Evolutionary conservation across 2,329 filamentous ascomycete genomes (phyloP).

Genomic region (Geosmithia putterillii): DNA sequence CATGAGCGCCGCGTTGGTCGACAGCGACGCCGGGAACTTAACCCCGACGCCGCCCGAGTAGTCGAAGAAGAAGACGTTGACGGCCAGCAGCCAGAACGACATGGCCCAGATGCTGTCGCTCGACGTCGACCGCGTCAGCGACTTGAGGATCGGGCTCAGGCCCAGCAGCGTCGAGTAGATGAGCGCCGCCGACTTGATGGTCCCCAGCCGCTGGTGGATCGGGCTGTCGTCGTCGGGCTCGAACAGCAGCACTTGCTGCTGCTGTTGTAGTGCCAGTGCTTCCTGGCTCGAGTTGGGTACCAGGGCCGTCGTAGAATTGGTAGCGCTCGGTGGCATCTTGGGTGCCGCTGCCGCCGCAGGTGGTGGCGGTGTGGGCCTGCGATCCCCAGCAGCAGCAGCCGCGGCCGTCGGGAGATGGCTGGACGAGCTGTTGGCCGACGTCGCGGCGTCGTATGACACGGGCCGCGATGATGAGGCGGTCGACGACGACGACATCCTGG

Average conservation of each 20-base stretch:
- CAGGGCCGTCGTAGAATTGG: background rate
- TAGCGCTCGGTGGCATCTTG: too few species aligned
- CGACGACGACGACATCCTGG: conserved; percentile 4
- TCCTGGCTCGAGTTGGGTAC: conserved; percentile 6
- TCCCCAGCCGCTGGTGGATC: conserved; percentile 50
- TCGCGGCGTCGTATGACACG: background rate
- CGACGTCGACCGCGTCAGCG: conserved; percentile 84
- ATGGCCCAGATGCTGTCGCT: conserved; percentile 96
- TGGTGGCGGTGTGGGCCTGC: background rate
- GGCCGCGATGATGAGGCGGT: conserved; percentile 10
- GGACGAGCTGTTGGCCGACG: conserved; percentile 30
- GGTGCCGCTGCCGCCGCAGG: background rate
- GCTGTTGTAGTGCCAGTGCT: background rate
- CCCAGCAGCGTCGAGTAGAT: conserved; percentile 91
- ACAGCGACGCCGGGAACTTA: conserved; percentile 63
- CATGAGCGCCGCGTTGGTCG: conserved; percentile 94
- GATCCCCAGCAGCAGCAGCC: too few species aligned
- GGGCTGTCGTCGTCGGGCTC: conserved; percentile 24
- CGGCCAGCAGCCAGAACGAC: conserved; percentile 81
- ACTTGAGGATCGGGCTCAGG: conserved; percentile 89
- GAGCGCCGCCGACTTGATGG: conserved; percentile 81
- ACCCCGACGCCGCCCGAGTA: conserved; percentile 60
- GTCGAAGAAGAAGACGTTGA: conserved; percentile 98
- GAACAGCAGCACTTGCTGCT: conserved; percentile 10
- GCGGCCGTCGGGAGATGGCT: conserved; percentile 22